Conservation (phyloP, 78 protist species). For the Protostelium mycophagum region DNA sequence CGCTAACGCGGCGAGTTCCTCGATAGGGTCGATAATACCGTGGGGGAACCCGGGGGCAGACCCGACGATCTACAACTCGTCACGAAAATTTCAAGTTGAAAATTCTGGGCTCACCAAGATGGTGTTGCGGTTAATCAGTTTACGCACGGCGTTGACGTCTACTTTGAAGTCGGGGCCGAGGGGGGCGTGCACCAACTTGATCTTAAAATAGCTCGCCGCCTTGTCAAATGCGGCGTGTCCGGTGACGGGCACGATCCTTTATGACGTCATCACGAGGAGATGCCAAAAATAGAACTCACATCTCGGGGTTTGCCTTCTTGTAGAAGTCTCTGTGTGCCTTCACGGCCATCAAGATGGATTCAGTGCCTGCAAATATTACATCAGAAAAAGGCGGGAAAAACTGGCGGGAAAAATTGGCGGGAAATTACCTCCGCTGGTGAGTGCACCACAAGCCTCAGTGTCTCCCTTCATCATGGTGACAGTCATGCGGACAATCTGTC, state of each 20-base stretch:
- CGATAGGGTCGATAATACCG: slow-evolving; percentile 79
- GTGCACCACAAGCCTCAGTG: slow-evolving; percentile 42
- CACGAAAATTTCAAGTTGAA: not conserved
- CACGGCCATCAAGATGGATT: slow-evolving; percentile 51
- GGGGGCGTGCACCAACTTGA: slow-evolving; percentile 43
- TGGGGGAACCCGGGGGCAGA: slow-evolving; percentile 78
- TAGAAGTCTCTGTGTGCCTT: slow-evolving; percentile 54
- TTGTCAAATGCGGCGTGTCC: slow-evolving; percentile 53
- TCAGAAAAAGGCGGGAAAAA: not conserved
- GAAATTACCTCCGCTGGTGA: slow-evolving; percentile 67
- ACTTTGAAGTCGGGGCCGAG: slow-evolving; percentile 37
- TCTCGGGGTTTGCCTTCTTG: slow-evolving; percentile 37
- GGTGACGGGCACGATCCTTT: slow-evolving; percentile 32
- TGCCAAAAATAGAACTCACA: not conserved
- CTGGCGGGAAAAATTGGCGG: not conserved
- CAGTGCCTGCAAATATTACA: no score
- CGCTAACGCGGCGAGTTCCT: slow-evolving; percentile 52
- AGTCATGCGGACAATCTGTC: slow-evolving; percentile 57
- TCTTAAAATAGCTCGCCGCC: slow-evolving; percentile 31
- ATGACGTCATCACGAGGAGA: not conserved
- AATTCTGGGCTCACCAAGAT: slow-evolving; percentile 16
- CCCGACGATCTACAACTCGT: slow-evolving; percentile 52
- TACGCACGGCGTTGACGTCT: slow-evolving; percentile 10
- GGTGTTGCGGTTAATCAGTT: slow-evolving; percentile 45
- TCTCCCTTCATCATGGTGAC: slow-evolving; percentile 57